Conservation (phyloP, 495 filamentous ascomycete species). For the Chaetomium cochliodes region DNA sequence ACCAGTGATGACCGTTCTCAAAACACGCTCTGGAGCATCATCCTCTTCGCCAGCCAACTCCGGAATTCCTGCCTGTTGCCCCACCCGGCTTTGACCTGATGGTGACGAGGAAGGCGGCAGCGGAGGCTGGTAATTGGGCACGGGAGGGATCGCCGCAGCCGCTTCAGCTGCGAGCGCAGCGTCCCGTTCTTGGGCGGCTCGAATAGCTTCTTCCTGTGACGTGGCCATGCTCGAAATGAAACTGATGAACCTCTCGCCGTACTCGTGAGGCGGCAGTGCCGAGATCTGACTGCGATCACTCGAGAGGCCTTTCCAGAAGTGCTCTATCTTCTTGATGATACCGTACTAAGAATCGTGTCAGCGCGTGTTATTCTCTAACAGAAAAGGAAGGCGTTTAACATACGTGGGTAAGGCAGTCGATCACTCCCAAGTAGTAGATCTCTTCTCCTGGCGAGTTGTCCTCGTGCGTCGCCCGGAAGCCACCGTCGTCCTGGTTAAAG, state of each 20-base stretch:
- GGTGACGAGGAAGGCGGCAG: constrained; percentile 45
- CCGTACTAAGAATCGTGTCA: constrained; percentile 64
- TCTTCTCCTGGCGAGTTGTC: constrained; percentile 80
- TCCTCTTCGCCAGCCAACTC: constrained; percentile 47
- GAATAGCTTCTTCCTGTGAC: constrained; percentile 76
- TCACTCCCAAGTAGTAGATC: constrained; percentile 97
- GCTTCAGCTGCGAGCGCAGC: constrained; percentile 43
- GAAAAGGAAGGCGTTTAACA: constrained; percentile 37
- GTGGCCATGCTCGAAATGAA: constrained; percentile 91
- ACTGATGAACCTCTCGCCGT: constrained; percentile 89
- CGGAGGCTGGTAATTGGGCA: constrained; percentile 47
- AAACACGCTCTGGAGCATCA: constrained; percentile 45
- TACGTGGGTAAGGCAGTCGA: constrained; percentile 95
- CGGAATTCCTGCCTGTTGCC: constrained; percentile 37
- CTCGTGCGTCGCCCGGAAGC: constrained; percentile 90
- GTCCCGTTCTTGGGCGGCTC: constrained; percentile 56
- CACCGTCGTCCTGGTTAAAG: constrained; percentile 93
- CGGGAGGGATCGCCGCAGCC: constrained; percentile 37
- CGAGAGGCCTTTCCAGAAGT: constrained; percentile 90
- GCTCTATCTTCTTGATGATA: constrained; percentile 80
- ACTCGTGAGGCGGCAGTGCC: constrained; percentile 84
- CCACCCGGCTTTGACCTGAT: constrained; percentile 46
- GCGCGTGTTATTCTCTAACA: constrained; percentile 7
- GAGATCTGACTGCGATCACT: constrained; percentile 82
- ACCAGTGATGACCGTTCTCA: constrained; percentile 50